phyloP scores from a whole-genome alignment of 345 rosid genomes.

The Reutealis trisperma region DNA sequence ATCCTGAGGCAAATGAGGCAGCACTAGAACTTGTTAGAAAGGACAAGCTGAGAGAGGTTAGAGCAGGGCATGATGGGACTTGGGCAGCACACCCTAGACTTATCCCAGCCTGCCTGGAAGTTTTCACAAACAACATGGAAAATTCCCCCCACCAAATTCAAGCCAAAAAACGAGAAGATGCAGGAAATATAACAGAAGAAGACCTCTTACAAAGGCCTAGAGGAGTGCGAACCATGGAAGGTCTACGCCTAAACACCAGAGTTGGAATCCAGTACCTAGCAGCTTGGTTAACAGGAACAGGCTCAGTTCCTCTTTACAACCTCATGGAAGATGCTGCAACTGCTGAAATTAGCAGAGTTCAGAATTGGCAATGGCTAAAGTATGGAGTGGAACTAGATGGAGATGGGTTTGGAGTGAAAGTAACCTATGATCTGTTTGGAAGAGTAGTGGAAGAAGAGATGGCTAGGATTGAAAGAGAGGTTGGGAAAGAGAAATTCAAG shows the following conservation, averaged over 20 bases:
- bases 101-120: constrained; percentile 68
- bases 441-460: constrained; percentile 90
- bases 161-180: constrained; percentile 63
- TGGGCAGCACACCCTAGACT: constrained; percentile 99
- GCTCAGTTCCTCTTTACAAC: constrained; percentile 91
- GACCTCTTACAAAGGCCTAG: constrained; percentile 83
- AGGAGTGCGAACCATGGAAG: constrained; percentile 81
- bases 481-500: constrained; percentile 74
- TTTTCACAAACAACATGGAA: constrained; percentile 72
- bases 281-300: constrained; percentile 85
- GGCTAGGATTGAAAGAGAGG: constrained; percentile 79
- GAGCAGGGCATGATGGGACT: constrained; percentile 93
- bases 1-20: constrained; percentile 71
- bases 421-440: constrained; percentile 62
- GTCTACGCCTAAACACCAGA: constrained; percentile 81
- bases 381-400: constrained; percentile 76
- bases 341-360: constrained; percentile 92
- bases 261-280: constrained; percentile 92
- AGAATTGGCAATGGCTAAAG: constrained; percentile 95
- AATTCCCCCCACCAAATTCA: constrained; percentile 63
- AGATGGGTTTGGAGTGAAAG: constrained; percentile 70
- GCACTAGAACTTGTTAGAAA: constrained; percentile 83
- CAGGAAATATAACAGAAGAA: constrained; percentile 60
- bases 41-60: constrained; percentile 86
- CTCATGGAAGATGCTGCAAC: constrained; percentile 98